Evolutionary conservation across 1,139 yeast genomes (phyloP).

Genomic region (Fermentozyma sake): DNA sequence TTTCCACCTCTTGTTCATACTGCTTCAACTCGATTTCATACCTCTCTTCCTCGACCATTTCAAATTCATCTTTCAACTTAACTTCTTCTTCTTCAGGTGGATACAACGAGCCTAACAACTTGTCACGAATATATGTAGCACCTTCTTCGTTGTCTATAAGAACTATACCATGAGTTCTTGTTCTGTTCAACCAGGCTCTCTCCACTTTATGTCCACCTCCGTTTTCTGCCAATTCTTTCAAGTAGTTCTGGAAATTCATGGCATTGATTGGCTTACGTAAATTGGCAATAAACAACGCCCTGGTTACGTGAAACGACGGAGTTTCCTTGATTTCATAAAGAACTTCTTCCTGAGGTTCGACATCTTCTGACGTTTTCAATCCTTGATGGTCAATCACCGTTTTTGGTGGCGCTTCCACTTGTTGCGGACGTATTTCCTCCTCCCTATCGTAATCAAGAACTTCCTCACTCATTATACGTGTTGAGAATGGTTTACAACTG

Average conservation of each 20-base stretch:
- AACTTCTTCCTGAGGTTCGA: constrained; percentile 27
- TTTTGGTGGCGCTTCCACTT: constrained; percentile 1
- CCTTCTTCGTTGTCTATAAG: constrained; percentile 36
- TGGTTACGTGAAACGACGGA: constrained; percentile 32
- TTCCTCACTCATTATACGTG: constrained; percentile 18
- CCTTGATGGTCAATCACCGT: constrained; percentile 21
- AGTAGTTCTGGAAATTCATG: constrained; percentile 29
- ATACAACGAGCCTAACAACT: constrained; percentile 29
- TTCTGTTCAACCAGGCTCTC: constrained; percentile 42
- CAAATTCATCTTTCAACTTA: constrained; percentile 18
- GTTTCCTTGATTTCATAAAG: constrained; percentile 26
- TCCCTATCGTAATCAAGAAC: constrained; percentile 13
- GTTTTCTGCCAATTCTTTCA: constrained; percentile 22
- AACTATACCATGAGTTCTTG: constrained; percentile 41
- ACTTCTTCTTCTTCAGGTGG: constrained; percentile 26
- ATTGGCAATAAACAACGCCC: constrained; percentile 43
- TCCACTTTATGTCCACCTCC: constrained; percentile 28
- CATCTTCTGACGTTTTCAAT: constrained; percentile 15
- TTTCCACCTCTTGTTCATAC: constrained; percentile 13
- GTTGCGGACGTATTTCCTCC: constrained; percentile 8
- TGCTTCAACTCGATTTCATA: constrained; percentile 17
- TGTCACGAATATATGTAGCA: constrained; percentile 29
- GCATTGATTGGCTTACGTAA: constrained; percentile 37
- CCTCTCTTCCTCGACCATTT: constrained; percentile 18
- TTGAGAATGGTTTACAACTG: too few relatives aligned